Evolutionary conservation across 2,329 filamentous ascomycete genomes (phyloP).

Genomic region (Aureobasidium sp.): DNA sequence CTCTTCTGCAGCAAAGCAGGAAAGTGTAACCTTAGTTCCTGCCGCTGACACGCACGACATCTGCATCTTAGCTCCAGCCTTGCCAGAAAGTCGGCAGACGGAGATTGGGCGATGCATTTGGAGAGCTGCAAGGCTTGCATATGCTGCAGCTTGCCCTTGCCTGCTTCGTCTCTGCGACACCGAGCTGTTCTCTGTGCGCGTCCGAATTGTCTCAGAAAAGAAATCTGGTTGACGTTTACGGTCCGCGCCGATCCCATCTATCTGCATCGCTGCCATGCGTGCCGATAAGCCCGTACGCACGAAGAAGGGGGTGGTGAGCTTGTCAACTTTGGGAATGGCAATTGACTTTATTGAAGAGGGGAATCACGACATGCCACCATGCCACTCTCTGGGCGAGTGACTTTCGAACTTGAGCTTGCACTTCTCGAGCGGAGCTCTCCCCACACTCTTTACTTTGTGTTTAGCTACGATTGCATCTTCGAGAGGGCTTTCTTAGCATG

Average conservation of each 20-base stretch:
- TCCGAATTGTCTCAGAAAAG: slow-evolving; percentile 2
- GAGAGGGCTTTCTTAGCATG: neutral
- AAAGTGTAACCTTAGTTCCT: slow-evolving; percentile 11
- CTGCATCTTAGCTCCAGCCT: neutral
- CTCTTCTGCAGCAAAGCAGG: neutral
- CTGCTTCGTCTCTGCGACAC: neutral
- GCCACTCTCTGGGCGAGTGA: neutral
- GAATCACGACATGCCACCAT: neutral
- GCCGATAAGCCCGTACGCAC: slow-evolving; percentile 4
- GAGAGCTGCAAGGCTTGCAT: neutral
- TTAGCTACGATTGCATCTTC: neutral
- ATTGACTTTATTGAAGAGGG: slow-evolving; percentile 8
- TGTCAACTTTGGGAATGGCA: neutral
- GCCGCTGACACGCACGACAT: slow-evolving; percentile 3
- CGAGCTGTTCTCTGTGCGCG: neutral
- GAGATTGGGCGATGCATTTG: neutral
- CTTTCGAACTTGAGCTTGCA: neutral
- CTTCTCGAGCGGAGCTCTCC: neutral
- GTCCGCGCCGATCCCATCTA: slow-evolving; percentile 15
- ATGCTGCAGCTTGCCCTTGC: slow-evolving; percentile 5
- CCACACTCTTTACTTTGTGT: neutral
- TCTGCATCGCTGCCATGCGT: neutral
- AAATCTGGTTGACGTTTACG: slow-evolving; percentile 11
- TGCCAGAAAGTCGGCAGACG: neutral
- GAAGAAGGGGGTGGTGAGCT: neutral